Evolutionary conservation across 2,329 filamentous ascomycete genomes (phyloP).

Genomic region (Aureobasidium namibiae): DNA sequence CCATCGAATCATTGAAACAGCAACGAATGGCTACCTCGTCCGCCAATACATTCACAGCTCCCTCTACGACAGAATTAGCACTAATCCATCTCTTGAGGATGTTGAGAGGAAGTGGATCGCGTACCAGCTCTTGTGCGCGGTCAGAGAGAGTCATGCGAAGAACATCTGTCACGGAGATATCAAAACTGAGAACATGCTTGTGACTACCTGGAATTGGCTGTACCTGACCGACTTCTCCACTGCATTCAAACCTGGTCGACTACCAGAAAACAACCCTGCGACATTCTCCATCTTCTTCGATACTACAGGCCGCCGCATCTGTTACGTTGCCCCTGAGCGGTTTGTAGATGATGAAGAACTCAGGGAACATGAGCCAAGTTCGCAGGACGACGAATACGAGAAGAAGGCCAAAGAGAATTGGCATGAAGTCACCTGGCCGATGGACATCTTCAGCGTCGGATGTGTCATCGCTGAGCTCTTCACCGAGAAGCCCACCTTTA

Average conservation of each 20-base stretch:
- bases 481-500: constrained; percentile 92
- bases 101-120: constrained; percentile 99
- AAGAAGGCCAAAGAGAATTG: constrained; percentile 9
- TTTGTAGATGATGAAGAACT: constrained; percentile 51
- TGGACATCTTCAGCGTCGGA: constrained; percentile 96
- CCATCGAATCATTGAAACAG: constrained; percentile 84
- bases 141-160: constrained; percentile 82
- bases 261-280: constrained; percentile 93
- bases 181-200: constrained; percentile 93
- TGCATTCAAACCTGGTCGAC: constrained; percentile 84
- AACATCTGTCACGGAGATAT: constrained; percentile 96
- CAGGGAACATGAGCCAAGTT: constrained; percentile 37
- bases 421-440: constrained; percentile 72
- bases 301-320: constrained; percentile 80
- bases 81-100: constrained; percentile 88
- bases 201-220: constrained; percentile 99
- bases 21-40: constrained; percentile 84
- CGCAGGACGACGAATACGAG: background rate
- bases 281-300: constrained; percentile 99
- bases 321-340: constrained; percentile 89
- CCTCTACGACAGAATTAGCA: constrained; percentile 93
- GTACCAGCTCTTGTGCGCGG: constrained; percentile 85
- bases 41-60: constrained; percentile 95
- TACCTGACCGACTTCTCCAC: constrained; percentile 97
- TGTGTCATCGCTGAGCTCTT: constrained; percentile 97